A percentile compares a stretch with the other conserved stretches of the same genome.
phyloP scores from a whole-genome alignment of 1,284 basidiomycete genomes.

The Cryptococcus maquisensis region DNA sequence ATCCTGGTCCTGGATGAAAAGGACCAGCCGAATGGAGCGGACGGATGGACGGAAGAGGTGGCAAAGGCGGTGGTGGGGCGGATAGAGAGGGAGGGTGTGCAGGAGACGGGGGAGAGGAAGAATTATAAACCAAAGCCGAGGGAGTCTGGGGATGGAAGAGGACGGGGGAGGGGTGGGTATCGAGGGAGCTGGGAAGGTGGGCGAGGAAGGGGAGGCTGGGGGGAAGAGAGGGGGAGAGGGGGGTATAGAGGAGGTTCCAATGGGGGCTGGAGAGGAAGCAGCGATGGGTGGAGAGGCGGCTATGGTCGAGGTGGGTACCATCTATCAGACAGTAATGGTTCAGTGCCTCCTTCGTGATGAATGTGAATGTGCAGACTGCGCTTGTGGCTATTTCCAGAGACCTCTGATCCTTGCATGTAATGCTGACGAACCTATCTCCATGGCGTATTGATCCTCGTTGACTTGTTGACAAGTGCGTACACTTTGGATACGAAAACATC shows the following conservation, averaged over 20 bases:
- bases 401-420: too few relatives aligned
- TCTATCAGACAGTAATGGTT: too few relatives aligned
- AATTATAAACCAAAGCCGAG: neutral
- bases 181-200: too few relatives aligned
- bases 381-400: too few relatives aligned
- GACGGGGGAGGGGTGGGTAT: neutral
- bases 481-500: too few relatives aligned
- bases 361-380: too few relatives aligned
- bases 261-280: neutral
- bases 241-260: neutral
- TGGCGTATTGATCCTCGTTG: too few relatives aligned
- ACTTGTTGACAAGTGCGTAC: too few relatives aligned
- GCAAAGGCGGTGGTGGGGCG: constrained; percentile 5
- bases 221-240: neutral
- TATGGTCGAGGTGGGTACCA: too few relatives aligned
- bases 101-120: neutral
- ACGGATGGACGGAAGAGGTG: constrained; percentile 19
- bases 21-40: constrained; percentile 23
- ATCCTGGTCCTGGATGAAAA: constrained; percentile 23
- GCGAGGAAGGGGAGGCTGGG: neutral
- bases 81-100: constrained; percentile 7
- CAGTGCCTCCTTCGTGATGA: too few relatives aligned
- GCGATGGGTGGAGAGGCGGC: neutral
- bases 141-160: neutral
- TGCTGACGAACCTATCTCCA: too few relatives aligned